Percentiles rank a stretch among this genome's conserved stretches.
Conservation (phyloP, 2,329 filamentous ascomycete genomes). For the Sporothrix inflata region DNA sequence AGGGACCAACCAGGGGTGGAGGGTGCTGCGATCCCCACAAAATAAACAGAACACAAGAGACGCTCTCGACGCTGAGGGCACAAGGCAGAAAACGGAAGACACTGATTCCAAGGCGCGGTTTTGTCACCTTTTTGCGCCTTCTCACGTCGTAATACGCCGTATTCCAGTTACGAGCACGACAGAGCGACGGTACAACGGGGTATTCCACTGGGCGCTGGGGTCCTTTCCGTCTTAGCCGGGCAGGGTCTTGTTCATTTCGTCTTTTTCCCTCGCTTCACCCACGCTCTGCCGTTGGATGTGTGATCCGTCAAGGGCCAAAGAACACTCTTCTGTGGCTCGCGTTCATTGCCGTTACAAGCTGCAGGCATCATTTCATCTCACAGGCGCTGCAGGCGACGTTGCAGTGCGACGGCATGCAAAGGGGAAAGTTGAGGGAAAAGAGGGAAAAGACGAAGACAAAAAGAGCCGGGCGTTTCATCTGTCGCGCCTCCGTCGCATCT, state of each 20-base stretch:
- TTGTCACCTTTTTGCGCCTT: slow-evolving; percentile 13
- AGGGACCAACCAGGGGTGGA: slow-evolving; percentile 20
- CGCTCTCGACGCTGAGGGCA: no score
- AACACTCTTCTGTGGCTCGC: slow-evolving; percentile 2
- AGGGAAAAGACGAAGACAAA: not conserved
- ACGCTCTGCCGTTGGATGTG: not conserved
- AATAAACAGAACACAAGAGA: slow-evolving; percentile 14
- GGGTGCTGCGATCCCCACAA: not conserved
- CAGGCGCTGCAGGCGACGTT: not conserved
- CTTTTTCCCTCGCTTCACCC: not conserved
- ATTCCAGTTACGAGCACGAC: slow-evolving; percentile 9
- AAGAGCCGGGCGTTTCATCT: slow-evolving; percentile 23
- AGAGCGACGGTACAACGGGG: not conserved
- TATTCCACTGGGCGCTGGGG: not conserved
- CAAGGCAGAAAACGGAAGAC: not conserved
- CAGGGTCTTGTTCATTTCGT: not conserved
- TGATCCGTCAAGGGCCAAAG: not conserved
- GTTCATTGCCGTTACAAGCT: slow-evolving; percentile 5
- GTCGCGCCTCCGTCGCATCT: slow-evolving; percentile 20
- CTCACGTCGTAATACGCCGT: not conserved
- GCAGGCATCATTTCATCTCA: not conserved
- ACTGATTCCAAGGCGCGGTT: slow-evolving; percentile 19
- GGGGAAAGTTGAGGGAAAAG: not conserved
- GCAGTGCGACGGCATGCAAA: slow-evolving; percentile 4
- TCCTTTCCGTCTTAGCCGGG: slow-evolving; percentile 7